These are phyloP conservation scores for Boletellus sp. DNA, from an alignment of 768 basidiomycete species.

Conservation along the genomic window DNA sequence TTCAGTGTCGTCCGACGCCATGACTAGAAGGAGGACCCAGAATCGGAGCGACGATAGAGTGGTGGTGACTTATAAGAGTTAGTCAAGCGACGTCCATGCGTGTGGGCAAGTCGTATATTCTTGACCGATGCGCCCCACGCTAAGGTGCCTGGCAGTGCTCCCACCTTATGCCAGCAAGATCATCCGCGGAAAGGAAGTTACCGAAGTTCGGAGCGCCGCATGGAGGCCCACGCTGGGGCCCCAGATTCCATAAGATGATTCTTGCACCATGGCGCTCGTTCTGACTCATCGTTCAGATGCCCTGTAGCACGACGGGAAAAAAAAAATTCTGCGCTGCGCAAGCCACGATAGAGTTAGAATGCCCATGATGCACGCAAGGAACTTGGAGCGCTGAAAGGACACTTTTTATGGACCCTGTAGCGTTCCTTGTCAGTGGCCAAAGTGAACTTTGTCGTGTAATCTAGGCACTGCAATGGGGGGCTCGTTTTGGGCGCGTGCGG, in stretches of 20 bases:
- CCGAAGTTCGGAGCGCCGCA: background rate
- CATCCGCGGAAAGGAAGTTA: background rate
- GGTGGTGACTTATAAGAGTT: background rate
- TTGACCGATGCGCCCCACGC: background rate
- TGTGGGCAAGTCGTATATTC: too few relatives aligned
- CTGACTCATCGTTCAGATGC: background rate
- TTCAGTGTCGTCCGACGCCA: slow-evolving; percentile 23
- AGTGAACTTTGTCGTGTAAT: background rate
- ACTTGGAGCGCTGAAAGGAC: background rate
- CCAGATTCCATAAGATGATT: background rate
- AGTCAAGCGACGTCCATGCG: background rate
- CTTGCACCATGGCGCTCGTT: background rate
- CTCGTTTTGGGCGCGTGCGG: background rate
- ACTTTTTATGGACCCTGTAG: background rate
- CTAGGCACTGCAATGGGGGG: background rate
- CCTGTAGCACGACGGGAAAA: background rate
- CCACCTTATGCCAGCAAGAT: background rate
- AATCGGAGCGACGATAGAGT: background rate
- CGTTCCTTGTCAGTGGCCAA: background rate
- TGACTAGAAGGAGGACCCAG: slow-evolving; percentile 1
- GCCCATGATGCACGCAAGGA: background rate
- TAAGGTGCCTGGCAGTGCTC: background rate
- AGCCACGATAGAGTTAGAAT: too few relatives aligned
- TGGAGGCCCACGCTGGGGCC: background rate
- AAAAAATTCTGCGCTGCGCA: background rate